phyloP scores from a whole-genome alignment of 805 yeast species.

The Starmerella khaoyaiensis region DNA sequence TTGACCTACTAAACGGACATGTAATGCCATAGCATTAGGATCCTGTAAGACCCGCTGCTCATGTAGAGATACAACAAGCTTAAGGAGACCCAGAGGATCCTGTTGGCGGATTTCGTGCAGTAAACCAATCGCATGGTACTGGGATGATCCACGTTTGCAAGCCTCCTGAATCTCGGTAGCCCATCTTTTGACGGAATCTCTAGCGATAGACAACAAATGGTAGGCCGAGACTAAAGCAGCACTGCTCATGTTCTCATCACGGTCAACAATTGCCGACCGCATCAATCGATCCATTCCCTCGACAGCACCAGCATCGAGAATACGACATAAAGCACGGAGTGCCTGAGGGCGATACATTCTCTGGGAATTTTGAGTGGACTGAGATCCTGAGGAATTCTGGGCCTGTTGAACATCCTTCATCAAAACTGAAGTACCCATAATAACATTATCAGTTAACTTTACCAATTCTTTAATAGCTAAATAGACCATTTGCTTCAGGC shows the following conservation, averaged over 20 bases:
- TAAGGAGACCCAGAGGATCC: slow-evolving; percentile 87
- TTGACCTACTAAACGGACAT: slow-evolving; percentile 61
- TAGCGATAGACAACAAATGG: slow-evolving; percentile 77
- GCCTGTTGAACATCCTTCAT: slow-evolving; percentile 96
- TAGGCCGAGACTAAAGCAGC: slow-evolving; percentile 92
- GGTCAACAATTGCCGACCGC: slow-evolving; percentile 86
- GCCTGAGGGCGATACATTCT: slow-evolving; percentile 91
- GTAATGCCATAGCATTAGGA: slow-evolving; percentile 73
- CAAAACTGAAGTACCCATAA: slow-evolving; percentile 95
- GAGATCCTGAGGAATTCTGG: slow-evolving; percentile 13
- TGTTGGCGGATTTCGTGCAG: slow-evolving; percentile 76
- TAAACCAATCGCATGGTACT: slow-evolving; percentile 90
- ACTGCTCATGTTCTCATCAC: slow-evolving; percentile 72
- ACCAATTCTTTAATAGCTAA: slow-evolving; percentile 87
- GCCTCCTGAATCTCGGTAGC: slow-evolving; percentile 90
- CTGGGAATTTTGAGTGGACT: too few species aligned
- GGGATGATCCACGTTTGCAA: slow-evolving; percentile 58
- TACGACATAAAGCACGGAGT: slow-evolving; percentile 78
- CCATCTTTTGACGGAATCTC: slow-evolving; percentile 87
- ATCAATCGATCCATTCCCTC: slow-evolving; percentile 85
- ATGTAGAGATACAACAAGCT: slow-evolving; percentile 67
- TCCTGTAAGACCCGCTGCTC: slow-evolving; percentile 49
- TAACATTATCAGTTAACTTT: slow-evolving; percentile 71
- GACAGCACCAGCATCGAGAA: slow-evolving; percentile 72
- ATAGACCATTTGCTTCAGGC: slow-evolving; percentile 83